Conservation (phyloP, 257 asterid genomes). For the Coffea eugenioides region DNA sequence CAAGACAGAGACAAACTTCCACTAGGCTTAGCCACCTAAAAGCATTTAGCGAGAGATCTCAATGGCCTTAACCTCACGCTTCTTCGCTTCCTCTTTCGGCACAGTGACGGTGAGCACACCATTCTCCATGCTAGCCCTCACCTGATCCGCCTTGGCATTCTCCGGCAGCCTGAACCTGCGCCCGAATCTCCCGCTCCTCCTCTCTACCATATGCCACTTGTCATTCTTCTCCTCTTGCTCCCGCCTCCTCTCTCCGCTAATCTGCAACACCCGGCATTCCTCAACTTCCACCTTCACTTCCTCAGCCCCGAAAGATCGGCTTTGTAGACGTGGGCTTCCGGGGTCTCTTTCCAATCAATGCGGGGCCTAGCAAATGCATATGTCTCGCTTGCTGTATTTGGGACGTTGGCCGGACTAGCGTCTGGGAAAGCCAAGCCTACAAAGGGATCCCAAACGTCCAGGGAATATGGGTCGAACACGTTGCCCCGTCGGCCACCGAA, state of each 20-base stretch:
- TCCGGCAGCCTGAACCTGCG: conserved; percentile 29
- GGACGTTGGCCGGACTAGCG: not conserved
- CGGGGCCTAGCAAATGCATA: conserved; percentile 17
- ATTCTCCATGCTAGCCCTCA: conserved; percentile 23
- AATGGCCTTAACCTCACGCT: conserved; percentile 26
- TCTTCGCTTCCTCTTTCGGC: conserved; percentile 24
- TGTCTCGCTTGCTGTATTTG: not conserved
- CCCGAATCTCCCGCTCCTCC: conserved; percentile 27
- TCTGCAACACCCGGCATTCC: conserved; percentile 22
- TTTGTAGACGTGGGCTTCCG: conserved; percentile 25
- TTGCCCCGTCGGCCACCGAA: conserved; percentile 22
- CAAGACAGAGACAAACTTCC: no score
- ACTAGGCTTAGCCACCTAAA: no score
- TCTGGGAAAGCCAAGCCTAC: not conserved
- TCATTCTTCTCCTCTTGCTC: conserved; percentile 32
- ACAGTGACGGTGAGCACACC: conserved; percentile 29
- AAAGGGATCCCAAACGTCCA: conserved; percentile 18
- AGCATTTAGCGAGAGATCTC: conserved; percentile 20
- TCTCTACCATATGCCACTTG: conserved; percentile 27
- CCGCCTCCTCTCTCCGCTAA: conserved; percentile 29
- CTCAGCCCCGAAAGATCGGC: conserved; percentile 29
- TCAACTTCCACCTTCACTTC: conserved; percentile 27
- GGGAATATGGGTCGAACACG: conserved; percentile 22
- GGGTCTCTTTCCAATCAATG: conserved; percentile 36
- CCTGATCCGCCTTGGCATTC: conserved; percentile 11